Base-by-base conservation (phyloP, 2,329 filamentous ascomycete species). In the Pseudogymnoascus pannorum region DNA sequence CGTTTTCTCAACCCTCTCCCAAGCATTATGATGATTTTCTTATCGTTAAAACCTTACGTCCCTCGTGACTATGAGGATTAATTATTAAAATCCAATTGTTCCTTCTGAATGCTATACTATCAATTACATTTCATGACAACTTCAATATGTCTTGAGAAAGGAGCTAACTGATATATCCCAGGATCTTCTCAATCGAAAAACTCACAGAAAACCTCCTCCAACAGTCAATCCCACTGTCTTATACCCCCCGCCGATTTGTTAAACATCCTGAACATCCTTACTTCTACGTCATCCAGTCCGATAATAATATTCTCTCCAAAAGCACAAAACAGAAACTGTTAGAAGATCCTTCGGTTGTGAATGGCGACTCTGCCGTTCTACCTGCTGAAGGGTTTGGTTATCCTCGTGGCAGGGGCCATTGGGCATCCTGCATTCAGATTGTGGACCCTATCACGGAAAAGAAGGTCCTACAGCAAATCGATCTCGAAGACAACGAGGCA, bases 361-460 rank as follows among this genome's bases (percentile, higher is more conserved):
- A 91, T 71, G 89, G 88, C 5, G 87, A 92, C 65, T 80, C 83
- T n/a, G 78, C 80, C 4, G 79, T 87, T 9, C 79, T 94, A 2
- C 86, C 90, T 0, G 84, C 91, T 1, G 84, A 88, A 66, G 89
- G 96, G 4, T 97, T 99, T 72, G 94, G 94, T 1, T 91, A 97
- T 69, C 89, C 94, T 8, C 85, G 87, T 61, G 92, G 86, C 22
- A 86, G 84, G 63, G 88, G 90, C 18, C 89, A 93, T 66, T 99
- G 94, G 94, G 91, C 94, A 40, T 97, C 93, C 8, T 97, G 92
- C 74, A 92, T 99, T 66, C 92, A 91, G 69, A 84, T 97, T 18
- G 82, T 99, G 16, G 94, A 99, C 70, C 92, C 94, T 0, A 72
- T 93, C 2, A 83, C 79, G 14, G 83, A 88, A 57, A 92, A 94